These are phyloP conservation scores for Globisporangium cederbergense DNA, from an alignment of 352 stramenopile genomes.

Conservation along the genomic window DNA sequence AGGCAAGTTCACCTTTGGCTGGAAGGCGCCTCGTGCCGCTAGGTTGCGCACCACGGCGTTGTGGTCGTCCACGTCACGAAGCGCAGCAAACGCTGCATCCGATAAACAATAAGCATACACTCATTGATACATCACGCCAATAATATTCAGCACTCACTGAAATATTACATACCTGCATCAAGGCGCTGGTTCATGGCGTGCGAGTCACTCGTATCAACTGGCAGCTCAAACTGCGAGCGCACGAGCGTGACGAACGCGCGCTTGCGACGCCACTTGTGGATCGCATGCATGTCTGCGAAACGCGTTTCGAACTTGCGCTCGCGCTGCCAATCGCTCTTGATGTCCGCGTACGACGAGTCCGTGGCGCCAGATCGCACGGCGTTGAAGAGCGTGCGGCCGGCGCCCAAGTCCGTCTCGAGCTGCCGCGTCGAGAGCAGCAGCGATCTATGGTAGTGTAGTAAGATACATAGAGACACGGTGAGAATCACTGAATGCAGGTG, in stretches of 20 bases:
- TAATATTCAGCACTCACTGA: too few relatives aligned
- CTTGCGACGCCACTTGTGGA: slow-evolving; percentile 26
- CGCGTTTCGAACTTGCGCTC: slow-evolving; percentile 57
- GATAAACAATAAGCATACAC: neutral
- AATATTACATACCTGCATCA: slow-evolving; percentile 33
- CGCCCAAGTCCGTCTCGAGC: slow-evolving; percentile 47
- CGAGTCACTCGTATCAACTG: slow-evolving; percentile 27
- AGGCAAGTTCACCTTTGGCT: slow-evolving; percentile 35
- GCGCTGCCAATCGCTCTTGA: slow-evolving; percentile 72
- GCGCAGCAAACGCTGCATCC: slow-evolving; percentile 38
- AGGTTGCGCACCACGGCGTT: slow-evolving; percentile 60
- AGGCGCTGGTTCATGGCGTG: slow-evolving; percentile 36
- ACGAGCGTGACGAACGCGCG: slow-evolving; percentile 41
- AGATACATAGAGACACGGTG: neutral
- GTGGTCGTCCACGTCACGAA: slow-evolving; percentile 66
- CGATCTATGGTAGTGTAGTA: slow-evolving; percentile 22
- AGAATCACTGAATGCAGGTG: neutral
- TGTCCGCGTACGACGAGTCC: slow-evolving; percentile 48
- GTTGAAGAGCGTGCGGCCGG: slow-evolving; percentile 49
- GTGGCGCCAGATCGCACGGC: slow-evolving; percentile 64
- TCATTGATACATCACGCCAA: neutral
- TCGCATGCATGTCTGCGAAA: slow-evolving; percentile 43
- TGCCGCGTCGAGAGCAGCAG: slow-evolving; percentile 52
- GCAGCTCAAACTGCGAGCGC: slow-evolving; percentile 43
- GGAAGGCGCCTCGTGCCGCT: slow-evolving; percentile 39